A percentile compares a stretch with the other conserved stretches of the same genome.
Conservation (phyloP, 2,329 filamentous ascomycete species). For the Cyphellophora europaea region DNA sequence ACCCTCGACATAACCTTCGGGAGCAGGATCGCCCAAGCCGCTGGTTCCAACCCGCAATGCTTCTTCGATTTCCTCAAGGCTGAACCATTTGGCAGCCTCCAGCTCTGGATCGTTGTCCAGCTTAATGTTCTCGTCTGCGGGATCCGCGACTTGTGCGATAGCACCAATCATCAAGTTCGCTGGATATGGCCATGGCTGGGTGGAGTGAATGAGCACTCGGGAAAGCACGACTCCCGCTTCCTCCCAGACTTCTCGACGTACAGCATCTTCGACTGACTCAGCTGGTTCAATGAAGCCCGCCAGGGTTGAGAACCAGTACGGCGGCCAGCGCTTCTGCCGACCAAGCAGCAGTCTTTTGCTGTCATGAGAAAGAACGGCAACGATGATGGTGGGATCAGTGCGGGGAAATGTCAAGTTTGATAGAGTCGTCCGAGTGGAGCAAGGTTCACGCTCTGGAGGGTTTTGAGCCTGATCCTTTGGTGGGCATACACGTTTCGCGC, state of each 20-base stretch:
- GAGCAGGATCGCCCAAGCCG: conserved; percentile 55
- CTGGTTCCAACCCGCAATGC: conserved; percentile 61
- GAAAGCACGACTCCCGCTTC: conserved; percentile 70
- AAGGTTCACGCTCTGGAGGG: conserved; percentile 53
- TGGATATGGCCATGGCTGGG: conserved; percentile 82
- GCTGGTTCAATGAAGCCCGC: conserved; percentile 80
- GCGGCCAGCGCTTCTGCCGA: conserved; percentile 73
- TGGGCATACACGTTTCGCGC: conserved; percentile 35
- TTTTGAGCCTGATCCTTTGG: conserved; percentile 32
- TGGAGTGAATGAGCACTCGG: conserved; percentile 70
- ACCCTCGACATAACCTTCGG: conserved; percentile 64
- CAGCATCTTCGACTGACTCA: conserved; percentile 76
- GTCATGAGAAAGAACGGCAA: conserved; percentile 77
- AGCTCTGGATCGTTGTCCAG: conserved; percentile 85
- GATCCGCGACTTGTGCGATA: conserved; percentile 69
- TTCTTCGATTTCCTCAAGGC: conserved; percentile 67
- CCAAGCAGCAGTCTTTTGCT: conserved; percentile 73
- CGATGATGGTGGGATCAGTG: conserved; percentile 91
- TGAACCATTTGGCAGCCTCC: conserved; percentile 82
- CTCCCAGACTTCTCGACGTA: conserved; percentile 77
- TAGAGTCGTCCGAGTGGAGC: conserved; percentile 71
- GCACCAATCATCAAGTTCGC: conserved; percentile 80
- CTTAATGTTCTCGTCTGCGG: conserved; percentile 69
- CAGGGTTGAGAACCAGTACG: conserved; percentile 79
- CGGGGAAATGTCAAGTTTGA: conserved; percentile 89